Evolutionary conservation across 306 rosid species (phyloP), one percentile per base, ranked within the genome.

Genomic region (Castanea sativa): DNA sequence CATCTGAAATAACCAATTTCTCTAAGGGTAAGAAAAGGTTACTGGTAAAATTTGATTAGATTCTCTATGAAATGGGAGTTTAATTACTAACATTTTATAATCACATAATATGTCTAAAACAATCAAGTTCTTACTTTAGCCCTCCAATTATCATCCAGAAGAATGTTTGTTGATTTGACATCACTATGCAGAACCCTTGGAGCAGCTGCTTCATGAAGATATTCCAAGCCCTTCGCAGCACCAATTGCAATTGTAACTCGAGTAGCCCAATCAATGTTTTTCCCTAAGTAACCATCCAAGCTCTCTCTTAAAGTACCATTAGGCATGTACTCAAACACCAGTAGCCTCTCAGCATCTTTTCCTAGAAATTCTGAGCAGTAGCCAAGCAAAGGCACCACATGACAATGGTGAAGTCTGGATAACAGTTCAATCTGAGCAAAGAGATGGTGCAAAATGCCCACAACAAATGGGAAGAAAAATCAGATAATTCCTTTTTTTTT

Each of bases 151-250:
- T 88, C 89, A 83, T 93, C 99, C 52, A 95, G 88, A 84, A 95
- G 98, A 89, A 95, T 95, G 88, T 95, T 95, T 53, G 98, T 90
- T 55, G 99, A 95, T 85, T 93, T 95, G 77, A 95, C 96, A 87
- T 95, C 98, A 79, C 98, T 86, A 80, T 95, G 99, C 70, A 95
- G 90, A 83, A 95, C 89, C 87, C 89, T 91, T 65, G 99, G 99
- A 83, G 97, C 99, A 80, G 98, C 99, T 64, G 99, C 98, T 65
- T 92, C 99, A 81, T 95, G 99, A 74, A 95, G 98, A 91, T 95
- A 95, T 79, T 95, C 99, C 86, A 95, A 83, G 51, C 97, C 99
- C 75, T 94, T 91, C 56, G 99, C 99, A 80, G 99, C 96, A 87
- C 99, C 99, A 69, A 93, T 85, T 71, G 99, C 99, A 82, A 91